Evolutionary conservation across 164 flowering plant genomes (phyloP).

Genomic region (Umbellularia californica): DNA sequence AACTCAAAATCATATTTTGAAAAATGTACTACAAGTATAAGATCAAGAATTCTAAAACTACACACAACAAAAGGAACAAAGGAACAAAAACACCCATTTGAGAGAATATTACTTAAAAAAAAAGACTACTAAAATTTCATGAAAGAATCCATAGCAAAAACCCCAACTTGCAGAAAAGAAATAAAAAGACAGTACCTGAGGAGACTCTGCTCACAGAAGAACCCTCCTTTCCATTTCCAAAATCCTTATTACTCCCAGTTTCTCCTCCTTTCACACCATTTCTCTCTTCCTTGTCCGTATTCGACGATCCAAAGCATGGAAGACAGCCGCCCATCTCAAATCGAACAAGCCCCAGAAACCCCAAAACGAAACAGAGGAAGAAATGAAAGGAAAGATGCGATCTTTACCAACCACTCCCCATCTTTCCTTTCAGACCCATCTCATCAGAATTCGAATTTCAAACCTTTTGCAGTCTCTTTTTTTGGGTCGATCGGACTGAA

Average conservation of each 20-base stretch:
- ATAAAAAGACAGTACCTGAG: constrained; percentile 14
- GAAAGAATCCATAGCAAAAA: neutral
- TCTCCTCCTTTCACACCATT: constrained; percentile 16
- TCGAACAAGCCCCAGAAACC: constrained; percentile 3
- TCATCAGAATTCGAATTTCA: neutral
- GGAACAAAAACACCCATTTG: neutral
- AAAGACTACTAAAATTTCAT: neutral
- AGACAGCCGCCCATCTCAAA: constrained; percentile 37
- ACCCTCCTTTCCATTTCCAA: constrained; percentile 25
- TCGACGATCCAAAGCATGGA: constrained; percentile 41
- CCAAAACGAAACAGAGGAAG: neutral
- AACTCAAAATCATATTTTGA: neutral
- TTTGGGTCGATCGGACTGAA: neutral
- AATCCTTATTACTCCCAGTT: constrained; percentile 15
- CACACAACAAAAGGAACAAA: neutral
- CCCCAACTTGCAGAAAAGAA: neutral
- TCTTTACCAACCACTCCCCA: neutral
- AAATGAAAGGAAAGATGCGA: neutral
- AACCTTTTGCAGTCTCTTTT: neutral
- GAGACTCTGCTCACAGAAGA: constrained; percentile 16
- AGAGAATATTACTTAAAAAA: neutral
- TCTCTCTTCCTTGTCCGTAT: constrained; percentile 19
- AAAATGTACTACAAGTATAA: neutral
- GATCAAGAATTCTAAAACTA: neutral
- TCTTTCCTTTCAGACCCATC: neutral